Evolutionary conservation across 1,284 basidiomycete genomes (phyloP).

Genomic region (Chondrostereum purpureum): DNA sequence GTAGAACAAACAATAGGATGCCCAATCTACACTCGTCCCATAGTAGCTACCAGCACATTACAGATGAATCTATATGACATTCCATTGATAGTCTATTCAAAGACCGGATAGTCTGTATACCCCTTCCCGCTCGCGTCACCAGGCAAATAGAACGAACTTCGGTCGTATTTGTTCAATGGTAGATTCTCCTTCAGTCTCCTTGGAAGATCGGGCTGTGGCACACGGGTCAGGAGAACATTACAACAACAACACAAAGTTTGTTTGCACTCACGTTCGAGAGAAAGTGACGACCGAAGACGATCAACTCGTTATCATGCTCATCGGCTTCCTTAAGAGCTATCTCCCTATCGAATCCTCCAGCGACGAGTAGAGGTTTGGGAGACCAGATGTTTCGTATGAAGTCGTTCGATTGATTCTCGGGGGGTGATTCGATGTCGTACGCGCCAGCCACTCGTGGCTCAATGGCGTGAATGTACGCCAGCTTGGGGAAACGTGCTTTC

Average conservation of each 20-base stretch:
- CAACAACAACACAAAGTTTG: neutral
- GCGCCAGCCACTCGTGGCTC: conserved; percentile 22
- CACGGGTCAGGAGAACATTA: too few relatives aligned
- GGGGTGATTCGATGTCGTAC: neutral
- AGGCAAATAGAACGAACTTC: neutral
- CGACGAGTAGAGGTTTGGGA: neutral
- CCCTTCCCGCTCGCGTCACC: neutral
- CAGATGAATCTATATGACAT: too few relatives aligned
- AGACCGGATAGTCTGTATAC: neutral
- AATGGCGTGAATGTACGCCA: conserved; percentile 43
- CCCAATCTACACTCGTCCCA: too few relatives aligned
- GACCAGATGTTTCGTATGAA: neutral
- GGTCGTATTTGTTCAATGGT: neutral
- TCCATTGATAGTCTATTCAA: too few relatives aligned
- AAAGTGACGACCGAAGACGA: neutral
- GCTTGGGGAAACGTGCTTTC: conserved; percentile 23
- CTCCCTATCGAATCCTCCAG: neutral
- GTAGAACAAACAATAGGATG: too few relatives aligned
- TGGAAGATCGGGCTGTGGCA: neutral
- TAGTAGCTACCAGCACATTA: too few relatives aligned
- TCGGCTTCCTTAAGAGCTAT: neutral
- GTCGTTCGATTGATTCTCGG: neutral
- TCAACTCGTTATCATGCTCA: neutral
- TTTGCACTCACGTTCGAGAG: neutral
- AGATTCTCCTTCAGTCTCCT: neutral